phyloP scores from a whole-genome alignment of 768 basidiomycete species.

The Suillus tomentosus region DNA sequence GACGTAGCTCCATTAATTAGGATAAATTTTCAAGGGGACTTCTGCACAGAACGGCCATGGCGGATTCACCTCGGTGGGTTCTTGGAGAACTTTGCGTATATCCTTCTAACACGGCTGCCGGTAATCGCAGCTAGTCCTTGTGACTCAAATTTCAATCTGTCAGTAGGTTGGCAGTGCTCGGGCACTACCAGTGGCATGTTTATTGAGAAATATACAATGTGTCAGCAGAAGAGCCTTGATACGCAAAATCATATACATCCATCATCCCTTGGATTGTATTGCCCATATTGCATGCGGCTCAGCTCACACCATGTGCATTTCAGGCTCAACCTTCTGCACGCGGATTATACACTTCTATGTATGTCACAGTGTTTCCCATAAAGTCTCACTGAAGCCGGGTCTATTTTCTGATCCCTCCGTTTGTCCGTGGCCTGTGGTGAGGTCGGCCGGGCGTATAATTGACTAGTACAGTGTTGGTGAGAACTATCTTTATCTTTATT shows the following conservation, averaged over 20 bases:
- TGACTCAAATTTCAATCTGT: neutral
- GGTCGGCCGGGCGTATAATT: neutral
- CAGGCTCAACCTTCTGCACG: neutral
- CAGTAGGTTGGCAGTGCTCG: neutral
- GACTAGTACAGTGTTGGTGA: neutral
- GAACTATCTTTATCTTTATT: neutral
- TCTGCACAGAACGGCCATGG: neutral
- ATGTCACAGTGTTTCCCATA: neutral
- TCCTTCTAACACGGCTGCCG: neutral
- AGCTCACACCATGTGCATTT: neutral
- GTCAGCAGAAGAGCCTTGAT: neutral
- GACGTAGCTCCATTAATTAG: neutral
- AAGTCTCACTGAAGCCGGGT: neutral
- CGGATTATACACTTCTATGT: neutral
- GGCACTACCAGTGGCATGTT: neutral
- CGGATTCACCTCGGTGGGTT: neutral
- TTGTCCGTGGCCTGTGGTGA: neutral
- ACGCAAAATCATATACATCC: neutral
- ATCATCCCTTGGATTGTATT: neutral
- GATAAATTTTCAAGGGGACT: neutral
- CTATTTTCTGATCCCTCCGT: neutral
- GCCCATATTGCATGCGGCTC: neutral
- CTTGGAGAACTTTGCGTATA: neutral
- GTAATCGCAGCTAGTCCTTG: neutral
- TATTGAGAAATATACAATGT: neutral